Conservation (phyloP, 1,284 basidiomycete genomes). For the Phlebopus sp. region DNA sequence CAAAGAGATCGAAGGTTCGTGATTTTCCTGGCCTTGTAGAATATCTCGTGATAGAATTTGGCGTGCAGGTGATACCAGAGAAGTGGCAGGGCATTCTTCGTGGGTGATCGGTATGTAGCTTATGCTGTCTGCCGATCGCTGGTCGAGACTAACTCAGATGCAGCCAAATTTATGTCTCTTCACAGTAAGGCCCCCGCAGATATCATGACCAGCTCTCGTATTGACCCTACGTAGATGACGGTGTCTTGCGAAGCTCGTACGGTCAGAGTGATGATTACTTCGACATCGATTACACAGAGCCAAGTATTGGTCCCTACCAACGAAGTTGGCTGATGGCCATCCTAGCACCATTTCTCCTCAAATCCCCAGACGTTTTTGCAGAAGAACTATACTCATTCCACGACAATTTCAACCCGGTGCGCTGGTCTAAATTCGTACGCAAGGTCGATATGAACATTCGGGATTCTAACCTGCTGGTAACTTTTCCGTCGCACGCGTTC, state of each 20-base stretch:
- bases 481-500: background rate
- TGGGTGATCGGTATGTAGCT: conserved; percentile 27
- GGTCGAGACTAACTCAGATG: background rate
- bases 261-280: conserved; percentile 32
- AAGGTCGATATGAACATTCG: conserved; percentile 32
- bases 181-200: conserved; percentile 21
- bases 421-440: conserved; percentile 28
- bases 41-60: background rate
- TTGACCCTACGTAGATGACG: conserved; percentile 19
- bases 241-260: conserved; percentile 28
- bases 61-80: conserved; percentile 7
- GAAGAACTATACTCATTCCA: conserved; percentile 26
- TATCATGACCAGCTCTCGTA: background rate
- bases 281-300: conserved; percentile 23
- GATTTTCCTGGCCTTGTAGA: background rate
- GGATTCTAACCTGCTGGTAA: conserved; percentile 29
- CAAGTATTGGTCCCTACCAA: conserved; percentile 15
- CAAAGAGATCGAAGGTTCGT: conserved; percentile 26
- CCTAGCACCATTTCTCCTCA: conserved; percentile 22
- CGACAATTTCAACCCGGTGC: conserved; percentile 22
- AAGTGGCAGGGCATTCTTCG: conserved; percentile 14
- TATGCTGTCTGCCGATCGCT: background rate
- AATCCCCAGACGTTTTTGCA: conserved; percentile 28
- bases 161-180: conserved; percentile 30
- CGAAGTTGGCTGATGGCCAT: conserved; percentile 19